Percentiles rank a stretch among this genome's conserved stretches.
phyloP scores from a whole-genome alignment of 1,284 basidiomycete genomes.

The Leccinum pachyderme region DNA sequence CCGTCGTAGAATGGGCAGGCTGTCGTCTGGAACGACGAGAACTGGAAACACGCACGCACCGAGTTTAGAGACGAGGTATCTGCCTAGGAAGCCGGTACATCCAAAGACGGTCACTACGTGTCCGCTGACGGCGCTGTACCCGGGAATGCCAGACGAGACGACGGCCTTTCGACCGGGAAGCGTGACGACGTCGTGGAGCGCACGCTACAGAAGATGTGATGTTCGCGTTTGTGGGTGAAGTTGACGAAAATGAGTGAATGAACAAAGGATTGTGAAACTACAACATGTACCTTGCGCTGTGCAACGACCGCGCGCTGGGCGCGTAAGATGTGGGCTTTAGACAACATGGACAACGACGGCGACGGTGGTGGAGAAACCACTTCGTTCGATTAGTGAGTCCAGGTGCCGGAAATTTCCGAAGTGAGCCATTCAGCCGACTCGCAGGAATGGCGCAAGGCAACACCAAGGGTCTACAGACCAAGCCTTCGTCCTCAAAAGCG shows the following conservation, averaged over 20 bases:
- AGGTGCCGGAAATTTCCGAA: slow-evolving; percentile 31
- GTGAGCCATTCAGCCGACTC: neutral
- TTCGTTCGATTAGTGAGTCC: neutral
- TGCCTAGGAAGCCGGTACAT: slow-evolving; percentile 91
- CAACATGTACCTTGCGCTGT: slow-evolving; percentile 42
- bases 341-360: slow-evolving; percentile 45
- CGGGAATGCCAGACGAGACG: slow-evolving; percentile 75
- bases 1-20: neutral
- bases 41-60: slow-evolving; percentile 46
- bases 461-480: slow-evolving; percentile 63
- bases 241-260: neutral
- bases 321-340: slow-evolving; percentile 46
- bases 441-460: slow-evolving; percentile 57
- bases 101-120: slow-evolving; percentile 97
- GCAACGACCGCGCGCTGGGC: slow-evolving; percentile 46
- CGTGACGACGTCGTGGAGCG: slow-evolving; percentile 67
- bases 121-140: slow-evolving; percentile 84
- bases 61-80: slow-evolving; percentile 92
- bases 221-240: neutral
- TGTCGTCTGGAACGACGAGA: neutral
- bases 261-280: neutral
- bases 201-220: slow-evolving; percentile 45
- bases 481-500: slow-evolving; percentile 42
- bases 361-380: slow-evolving; percentile 12
- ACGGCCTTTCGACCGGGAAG: slow-evolving; percentile 63